These are phyloP conservation scores for Sechiopsis laciniata DNA, from an alignment of 306 rosid genomes.

Conservation along the genomic window DNA sequence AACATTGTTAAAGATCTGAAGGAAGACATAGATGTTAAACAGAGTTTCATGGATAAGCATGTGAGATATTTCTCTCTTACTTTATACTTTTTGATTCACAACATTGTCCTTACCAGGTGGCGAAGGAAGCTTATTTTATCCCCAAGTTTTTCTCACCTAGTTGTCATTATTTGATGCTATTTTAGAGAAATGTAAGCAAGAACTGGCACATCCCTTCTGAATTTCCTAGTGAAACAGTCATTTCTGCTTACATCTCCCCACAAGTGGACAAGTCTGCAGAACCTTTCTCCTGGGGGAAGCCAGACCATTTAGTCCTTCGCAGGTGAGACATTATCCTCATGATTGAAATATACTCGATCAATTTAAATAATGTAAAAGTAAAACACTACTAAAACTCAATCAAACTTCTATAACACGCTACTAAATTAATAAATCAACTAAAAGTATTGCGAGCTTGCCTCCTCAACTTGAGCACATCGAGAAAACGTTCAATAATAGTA, in stretches of 20 bases:
- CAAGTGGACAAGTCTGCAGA: slow-evolving; percentile 89
- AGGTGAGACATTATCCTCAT: slow-evolving; percentile 45
- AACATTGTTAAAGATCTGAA: slow-evolving; percentile 34
- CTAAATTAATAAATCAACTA: no score
- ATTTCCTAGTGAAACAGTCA: slow-evolving; percentile 84
- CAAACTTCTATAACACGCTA: no score
- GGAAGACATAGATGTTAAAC: slow-evolving; percentile 37
- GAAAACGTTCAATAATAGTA: no score
- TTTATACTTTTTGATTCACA: slow-evolving; percentile 6
- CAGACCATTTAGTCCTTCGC: slow-evolving; percentile 92
- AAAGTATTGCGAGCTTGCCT: no score
- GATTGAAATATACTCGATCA: no score
- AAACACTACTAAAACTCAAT: no score
- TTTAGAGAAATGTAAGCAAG: slow-evolving; percentile 96
- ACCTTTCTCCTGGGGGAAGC: slow-evolving; percentile 86
- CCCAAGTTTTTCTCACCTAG: not conserved
- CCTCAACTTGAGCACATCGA: no score
- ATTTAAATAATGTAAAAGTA: no score
- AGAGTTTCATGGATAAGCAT: slow-evolving; percentile 68
- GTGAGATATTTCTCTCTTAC: slow-evolving; percentile 34
- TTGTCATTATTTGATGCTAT: slow-evolving; percentile 11
- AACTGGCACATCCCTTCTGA: slow-evolving; percentile 89
- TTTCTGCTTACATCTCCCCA: slow-evolving; percentile 67
- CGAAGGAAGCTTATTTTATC: not conserved
- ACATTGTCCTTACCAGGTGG: slow-evolving; percentile 20